Evolutionary conservation across 208 protist genomes (phyloP).

Genomic region (Porcisia deanei): DNA sequence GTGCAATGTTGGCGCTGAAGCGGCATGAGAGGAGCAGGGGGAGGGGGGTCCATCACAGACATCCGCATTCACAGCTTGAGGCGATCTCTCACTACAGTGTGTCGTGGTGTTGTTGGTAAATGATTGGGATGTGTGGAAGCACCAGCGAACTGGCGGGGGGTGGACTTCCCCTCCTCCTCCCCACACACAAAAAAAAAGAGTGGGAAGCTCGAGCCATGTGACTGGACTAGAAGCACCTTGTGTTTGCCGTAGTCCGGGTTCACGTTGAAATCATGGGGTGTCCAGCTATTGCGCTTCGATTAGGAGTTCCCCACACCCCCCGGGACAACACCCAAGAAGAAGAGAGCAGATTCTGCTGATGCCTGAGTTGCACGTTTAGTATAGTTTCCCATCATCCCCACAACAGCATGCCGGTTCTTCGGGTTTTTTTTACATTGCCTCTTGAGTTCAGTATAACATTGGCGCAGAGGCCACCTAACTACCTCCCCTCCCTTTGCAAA

Average conservation of each 20-base stretch:
- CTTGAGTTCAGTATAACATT: neutral
- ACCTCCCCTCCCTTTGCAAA: neutral
- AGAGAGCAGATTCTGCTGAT: neutral
- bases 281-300: too few relatives aligned
- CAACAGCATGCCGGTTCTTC: neutral
- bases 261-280: too few relatives aligned
- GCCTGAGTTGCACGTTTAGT: neutral
- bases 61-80: neutral
- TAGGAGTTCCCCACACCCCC: too few relatives aligned
- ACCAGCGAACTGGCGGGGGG: too few relatives aligned
- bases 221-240: too few relatives aligned
- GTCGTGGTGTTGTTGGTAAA: neutral
- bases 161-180: too few relatives aligned
- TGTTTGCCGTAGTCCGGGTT: too few relatives aligned
- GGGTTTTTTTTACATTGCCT: neutral
- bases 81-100: neutral
- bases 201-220: too few relatives aligned
- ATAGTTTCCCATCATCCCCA: neutral
- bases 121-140: neutral
- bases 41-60: neutral
- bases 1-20: neutral
- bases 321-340: neutral
- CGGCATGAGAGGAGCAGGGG: neutral
- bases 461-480: neutral
- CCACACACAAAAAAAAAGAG: too few relatives aligned